Base-by-base conservation (phyloP, 176 grass and related monocot genomes). In the Avena eriantha region DNA sequence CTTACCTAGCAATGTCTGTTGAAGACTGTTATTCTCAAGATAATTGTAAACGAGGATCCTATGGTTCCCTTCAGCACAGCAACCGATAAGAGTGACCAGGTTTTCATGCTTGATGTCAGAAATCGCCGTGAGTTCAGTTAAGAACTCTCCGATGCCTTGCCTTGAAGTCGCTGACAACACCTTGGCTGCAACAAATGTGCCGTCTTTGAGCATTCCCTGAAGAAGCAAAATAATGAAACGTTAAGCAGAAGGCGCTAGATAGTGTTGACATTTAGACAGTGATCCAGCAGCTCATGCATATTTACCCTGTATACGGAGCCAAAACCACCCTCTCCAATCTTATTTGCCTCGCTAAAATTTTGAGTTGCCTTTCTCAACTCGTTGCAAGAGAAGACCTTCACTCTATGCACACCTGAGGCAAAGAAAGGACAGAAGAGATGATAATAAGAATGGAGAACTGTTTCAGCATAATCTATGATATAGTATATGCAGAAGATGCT, bases 251-350 rank as follows among this genome's bases (percentile, higher is more conserved):
- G 4, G 26, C 16, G 22, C 14, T 61, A 64, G 41, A 66, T 61
- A 70, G 19, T 55, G 19, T 64, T 2, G 50, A 65, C 33, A 24
- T 22, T 55, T 24, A 73, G 53, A 45, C 49, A 26, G 4, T 10
- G 10, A 71, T 77, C 15, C 55, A 84, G 53, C 4, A 73, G 14
- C 41, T 61, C 54, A 22, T 34, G 73, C 7, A 54, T 77, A 69
- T 22, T 75, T 91, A 97, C 95, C 88, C 90, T 91, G 80, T 90
- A 94, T 11, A 97, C 95, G 60, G 92, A 86, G 88, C 95, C 95
- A 19, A 97, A 97, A 85, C 95, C 95, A 19, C 95, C 95, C 83
- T 94, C 88, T 36, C 95, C 95, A 86, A 97, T 85, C 85, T 97
- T 97, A 23, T 97, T 97, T 77, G 86, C 87, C 18, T 39, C 67